Evolutionary conservation across 176 grass and related monocot genomes (phyloP).

Genomic region (Hordeum marinum): DNA sequence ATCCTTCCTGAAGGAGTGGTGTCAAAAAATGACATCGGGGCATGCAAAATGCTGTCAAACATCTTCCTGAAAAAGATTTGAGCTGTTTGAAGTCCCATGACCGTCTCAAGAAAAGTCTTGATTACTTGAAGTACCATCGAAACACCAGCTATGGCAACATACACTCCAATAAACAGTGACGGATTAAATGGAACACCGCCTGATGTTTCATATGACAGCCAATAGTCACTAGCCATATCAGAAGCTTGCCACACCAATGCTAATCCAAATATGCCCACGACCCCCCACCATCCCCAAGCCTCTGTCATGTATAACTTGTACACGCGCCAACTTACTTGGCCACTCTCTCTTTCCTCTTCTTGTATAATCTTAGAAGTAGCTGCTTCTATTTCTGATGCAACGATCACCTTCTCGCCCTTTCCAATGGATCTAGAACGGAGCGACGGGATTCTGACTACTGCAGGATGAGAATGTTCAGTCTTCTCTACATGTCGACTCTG

Average conservation of each 20-base stretch:
- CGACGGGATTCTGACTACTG: slow-evolving; percentile 26
- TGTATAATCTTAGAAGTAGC: slow-evolving; percentile 80
- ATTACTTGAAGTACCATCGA: slow-evolving; percentile 58
- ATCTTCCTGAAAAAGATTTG: slow-evolving; percentile 86
- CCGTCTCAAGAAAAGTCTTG: slow-evolving; percentile 57
- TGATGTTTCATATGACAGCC: slow-evolving; percentile 87
- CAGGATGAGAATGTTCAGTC: slow-evolving; percentile 22
- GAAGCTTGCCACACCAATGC: slow-evolving; percentile 59
- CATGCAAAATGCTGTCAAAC: slow-evolving; percentile 89
- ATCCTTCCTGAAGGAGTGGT: slow-evolving; percentile 96
- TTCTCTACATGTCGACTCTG: slow-evolving; percentile 38
- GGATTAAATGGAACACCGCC: slow-evolving; percentile 43
- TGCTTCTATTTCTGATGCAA: slow-evolving; percentile 49
- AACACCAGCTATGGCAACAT: slow-evolving; percentile 53
- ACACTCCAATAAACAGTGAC: slow-evolving; percentile 70
- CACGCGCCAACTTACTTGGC: slow-evolving; percentile 71
- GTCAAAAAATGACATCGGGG: slow-evolving; percentile 96
- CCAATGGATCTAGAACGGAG: slow-evolving; percentile 53
- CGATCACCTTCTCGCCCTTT: slow-evolving; percentile 42
- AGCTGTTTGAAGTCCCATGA: slow-evolving; percentile 85
- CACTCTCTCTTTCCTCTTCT: slow-evolving; percentile 87
- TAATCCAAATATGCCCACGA: slow-evolving; percentile 32
- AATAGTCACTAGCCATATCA: slow-evolving; percentile 83
- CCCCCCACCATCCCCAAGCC: slow-evolving; percentile 95
- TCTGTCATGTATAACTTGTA: slow-evolving; percentile 82